These are phyloP conservation scores for Penicillium steckii DNA, from an alignment of 495 filamentous ascomycete genomes.

Conservation along the genomic window DNA sequence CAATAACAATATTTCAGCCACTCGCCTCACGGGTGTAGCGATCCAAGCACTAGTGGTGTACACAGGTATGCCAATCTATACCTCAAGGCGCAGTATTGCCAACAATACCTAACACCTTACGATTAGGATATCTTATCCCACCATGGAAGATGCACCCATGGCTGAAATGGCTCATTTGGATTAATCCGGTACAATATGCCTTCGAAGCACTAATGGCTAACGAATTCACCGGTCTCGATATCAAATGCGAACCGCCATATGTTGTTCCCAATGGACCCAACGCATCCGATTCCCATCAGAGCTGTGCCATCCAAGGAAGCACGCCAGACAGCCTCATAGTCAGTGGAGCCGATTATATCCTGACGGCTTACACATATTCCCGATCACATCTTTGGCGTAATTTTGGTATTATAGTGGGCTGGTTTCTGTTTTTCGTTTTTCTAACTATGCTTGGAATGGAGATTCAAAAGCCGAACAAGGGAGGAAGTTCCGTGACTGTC, in stretches of 20 bases:
- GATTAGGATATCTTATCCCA: slow-evolving; percentile 69
- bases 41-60: slow-evolving; percentile 71
- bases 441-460: slow-evolving; percentile 66
- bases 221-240: slow-evolving; percentile 47
- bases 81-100: not conserved
- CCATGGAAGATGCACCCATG: slow-evolving; percentile 72
- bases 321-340: slow-evolving; percentile 50
- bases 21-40: slow-evolving; percentile 60
- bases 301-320: slow-evolving; percentile 60
- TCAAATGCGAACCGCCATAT: slow-evolving; percentile 52
- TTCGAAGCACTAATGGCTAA: slow-evolving; percentile 70
- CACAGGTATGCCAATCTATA: slow-evolving; percentile 41
- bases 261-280: slow-evolving; percentile 62
- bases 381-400: slow-evolving; percentile 62
- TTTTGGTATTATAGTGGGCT: slow-evolving; percentile 59
- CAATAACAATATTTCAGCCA: slow-evolving; percentile 40
- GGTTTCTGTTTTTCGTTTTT: slow-evolving; percentile 52
- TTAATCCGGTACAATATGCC: slow-evolving; percentile 75
- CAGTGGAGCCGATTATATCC: slow-evolving; percentile 51
- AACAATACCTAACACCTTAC: not conserved
- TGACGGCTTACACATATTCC: slow-evolving; percentile 52
- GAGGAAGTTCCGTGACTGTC: slow-evolving; percentile 67
- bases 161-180: slow-evolving; percentile 75
- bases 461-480: slow-evolving; percentile 66
- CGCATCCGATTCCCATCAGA: slow-evolving; percentile 54